Percentiles rank a stretch among this genome's conserved stretches.
These are phyloP conservation scores for Ottelia alismoides DNA, from an alignment of 106 monocot species.

Conservation along the genomic window DNA sequence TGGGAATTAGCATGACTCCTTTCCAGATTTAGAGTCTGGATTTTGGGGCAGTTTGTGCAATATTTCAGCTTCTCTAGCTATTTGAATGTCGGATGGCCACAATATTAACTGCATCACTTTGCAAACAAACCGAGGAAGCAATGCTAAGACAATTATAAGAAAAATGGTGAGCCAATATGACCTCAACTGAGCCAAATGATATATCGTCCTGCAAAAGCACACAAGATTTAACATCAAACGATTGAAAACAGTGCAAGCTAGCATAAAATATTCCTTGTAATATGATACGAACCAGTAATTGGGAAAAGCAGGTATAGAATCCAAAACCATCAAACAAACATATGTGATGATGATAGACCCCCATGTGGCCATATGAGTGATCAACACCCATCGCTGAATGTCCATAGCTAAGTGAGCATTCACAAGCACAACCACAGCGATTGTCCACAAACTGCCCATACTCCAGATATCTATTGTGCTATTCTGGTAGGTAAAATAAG, in stretches of 20 bases:
- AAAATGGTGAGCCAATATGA: constrained; percentile 73
- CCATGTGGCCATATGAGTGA: constrained; percentile 74
- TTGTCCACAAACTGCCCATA: constrained; percentile 82
- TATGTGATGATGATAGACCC: constrained; percentile 64
- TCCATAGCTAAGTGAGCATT: constrained; percentile 87
- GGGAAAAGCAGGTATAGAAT: constrained; percentile 71
- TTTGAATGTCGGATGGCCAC: too few species aligned
- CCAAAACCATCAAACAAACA: constrained; percentile 63
- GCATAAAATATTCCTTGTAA: too few species aligned
- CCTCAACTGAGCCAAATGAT: constrained; percentile 31
- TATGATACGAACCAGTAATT: constrained; percentile 59
- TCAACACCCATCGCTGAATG: constrained; percentile 56
- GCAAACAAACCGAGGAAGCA: constrained; percentile 70
- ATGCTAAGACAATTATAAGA: constrained; percentile 56
- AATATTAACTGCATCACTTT: constrained; percentile 64
- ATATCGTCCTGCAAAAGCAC: too few species aligned
- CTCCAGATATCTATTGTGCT: constrained; percentile 84
- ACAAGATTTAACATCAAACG: constrained; percentile 68
- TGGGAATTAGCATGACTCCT: too few species aligned
- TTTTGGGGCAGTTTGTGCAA: constrained; percentile 28
- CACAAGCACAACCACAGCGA: constrained; percentile 79
- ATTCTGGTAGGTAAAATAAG: constrained; percentile 49
- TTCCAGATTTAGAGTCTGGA: too few species aligned
- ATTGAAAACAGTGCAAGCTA: constrained; percentile 3
- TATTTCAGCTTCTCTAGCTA: too few species aligned